These are phyloP conservation scores for Fonsecaea pugnacius DNA, from an alignment of 2,329 filamentous ascomycete genomes.

Conservation along the genomic window DNA sequence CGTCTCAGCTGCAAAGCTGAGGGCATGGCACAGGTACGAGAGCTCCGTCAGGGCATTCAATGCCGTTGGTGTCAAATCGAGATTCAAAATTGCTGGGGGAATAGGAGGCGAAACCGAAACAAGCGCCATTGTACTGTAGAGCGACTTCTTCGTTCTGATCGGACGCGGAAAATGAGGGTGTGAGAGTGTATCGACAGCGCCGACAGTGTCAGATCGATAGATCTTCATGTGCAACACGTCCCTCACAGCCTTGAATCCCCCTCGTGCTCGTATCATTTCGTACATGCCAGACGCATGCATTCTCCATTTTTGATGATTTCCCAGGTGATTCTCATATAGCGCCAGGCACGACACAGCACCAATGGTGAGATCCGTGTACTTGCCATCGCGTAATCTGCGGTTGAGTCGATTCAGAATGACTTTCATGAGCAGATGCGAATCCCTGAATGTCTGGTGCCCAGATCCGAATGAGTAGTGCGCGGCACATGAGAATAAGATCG, in stretches of 20 bases:
- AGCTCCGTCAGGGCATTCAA: constrained; percentile 22
- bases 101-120: constrained; percentile 1
- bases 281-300: constrained; percentile 32
- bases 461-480: constrained; percentile 14
- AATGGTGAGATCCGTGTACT: constrained; percentile 32
- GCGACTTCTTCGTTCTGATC: constrained; percentile 10
- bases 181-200: constrained; percentile 30
- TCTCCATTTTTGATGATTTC: constrained; percentile 27
- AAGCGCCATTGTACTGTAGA: constrained; percentile 13
- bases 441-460: constrained; percentile 12
- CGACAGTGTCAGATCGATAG: constrained; percentile 30
- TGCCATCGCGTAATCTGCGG: constrained; percentile 18
- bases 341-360: constrained; percentile 33
- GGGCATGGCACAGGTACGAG: constrained; percentile 22
- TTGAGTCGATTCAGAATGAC: constrained; percentile 32
- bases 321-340: constrained; percentile 26
- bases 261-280: constrained; percentile 31
- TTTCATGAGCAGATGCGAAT: constrained; percentile 29
- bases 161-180: constrained; percentile 25
- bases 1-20: constrained; percentile 19
- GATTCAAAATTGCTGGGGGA: neutral
- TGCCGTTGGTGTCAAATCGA: constrained; percentile 3
- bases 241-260: constrained; percentile 24
- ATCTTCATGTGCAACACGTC: constrained; percentile 29
- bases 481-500: constrained; percentile 31